Conservation (phyloP, 2,329 filamentous ascomycete genomes). For the Fusarium staphyleae region DNA sequence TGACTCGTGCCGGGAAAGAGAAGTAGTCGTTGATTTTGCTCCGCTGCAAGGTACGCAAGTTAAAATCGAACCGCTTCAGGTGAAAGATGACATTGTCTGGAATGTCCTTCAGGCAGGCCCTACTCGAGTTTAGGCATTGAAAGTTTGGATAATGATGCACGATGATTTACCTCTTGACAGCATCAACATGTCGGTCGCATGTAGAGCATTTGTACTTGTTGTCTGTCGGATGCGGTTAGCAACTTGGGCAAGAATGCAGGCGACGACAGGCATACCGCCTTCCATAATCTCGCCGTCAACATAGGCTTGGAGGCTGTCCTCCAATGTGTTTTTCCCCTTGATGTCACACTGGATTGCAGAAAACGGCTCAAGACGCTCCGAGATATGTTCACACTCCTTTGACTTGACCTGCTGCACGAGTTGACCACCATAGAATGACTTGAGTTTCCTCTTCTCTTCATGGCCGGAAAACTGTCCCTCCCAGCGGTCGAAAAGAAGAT, state of each 20-base stretch:
- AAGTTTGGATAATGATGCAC: background rate
- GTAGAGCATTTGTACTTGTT: constrained; percentile 98
- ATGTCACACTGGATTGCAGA: constrained; percentile 96
- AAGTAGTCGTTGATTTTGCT: constrained; percentile 98
- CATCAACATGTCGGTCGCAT: constrained; percentile 88
- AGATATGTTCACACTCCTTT: constrained; percentile 92
- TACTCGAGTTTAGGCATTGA: constrained; percentile 43
- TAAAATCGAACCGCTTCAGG: constrained; percentile 86
- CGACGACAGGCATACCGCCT: constrained; percentile 63
- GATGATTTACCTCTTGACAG: constrained; percentile 76
- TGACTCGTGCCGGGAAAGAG: constrained; percentile 80
- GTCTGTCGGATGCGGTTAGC: constrained; percentile 58
- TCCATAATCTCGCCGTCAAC: constrained; percentile 97
- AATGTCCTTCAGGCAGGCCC: constrained; percentile 88
- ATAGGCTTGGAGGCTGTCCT: constrained; percentile 92
- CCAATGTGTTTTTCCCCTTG: constrained; percentile 83
- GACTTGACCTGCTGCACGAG: constrained; percentile 95
- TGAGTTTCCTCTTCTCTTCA: constrained; percentile 75
- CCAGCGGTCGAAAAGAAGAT: constrained; percentile 88
- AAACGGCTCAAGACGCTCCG: constrained; percentile 87
- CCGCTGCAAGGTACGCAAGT: constrained; percentile 76
- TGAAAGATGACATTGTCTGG: constrained; percentile 96
- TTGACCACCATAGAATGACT: constrained; percentile 88
- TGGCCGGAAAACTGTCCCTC: constrained; percentile 77
- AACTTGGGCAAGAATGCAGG: background rate